Base-by-base conservation (phyloP, 495 filamentous ascomycete genomes). In the Penicillium bovifimosum region DNA sequence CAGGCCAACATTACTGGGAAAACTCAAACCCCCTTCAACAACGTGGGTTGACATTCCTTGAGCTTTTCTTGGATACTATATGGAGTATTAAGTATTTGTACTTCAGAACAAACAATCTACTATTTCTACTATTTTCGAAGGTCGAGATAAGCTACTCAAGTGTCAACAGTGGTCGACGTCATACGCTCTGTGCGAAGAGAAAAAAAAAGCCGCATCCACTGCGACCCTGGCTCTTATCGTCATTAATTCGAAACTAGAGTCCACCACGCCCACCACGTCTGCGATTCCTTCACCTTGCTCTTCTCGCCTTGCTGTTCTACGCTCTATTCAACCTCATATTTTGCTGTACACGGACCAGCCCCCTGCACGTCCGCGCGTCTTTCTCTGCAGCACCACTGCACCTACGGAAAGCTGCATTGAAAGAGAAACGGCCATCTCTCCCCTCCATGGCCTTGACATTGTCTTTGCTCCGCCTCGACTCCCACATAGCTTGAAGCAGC, bases 91-190 rank as follows among this genome's bases (percentile, higher is more conserved):
- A 16, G 27, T 16, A 16, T 16, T 14, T 28, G 27, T 16, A 16
- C 13, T 24, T 24, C 20, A 4, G 20, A 4, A 24, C 29, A 31
- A 31, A 10, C 9, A 10, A 29, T 29, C 28, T 29, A 29, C 28
- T 29, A 29, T 29, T n/a, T n/a, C n/a, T n/a, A n/a, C n/a, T n/a
- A n/a, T n/a, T n/a, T n/a, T n/a, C n/a, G n/a, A n/a, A n/a, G 20
- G 20, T 24, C 20, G 4, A 24, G 28, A 32, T 47, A 38, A 43
- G 24, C 49, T 40, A 46, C 42, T 28, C 54, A 27, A 50, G 50
- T 27, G 41, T 28, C 54, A 27, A 50, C 54, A 32, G 41, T 60
- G 42, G 24, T 54, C 53, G 56, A 62, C 60, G 60, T 62, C 60
- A 62, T 56, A 43, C 47, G 47, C 41, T 16, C 42, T 33, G 42